Evolutionary conservation across 148 eudicot genomes (phyloP), one percentile per base, ranked within the genome.

Genomic region (Pouteria glomerata): DNA sequence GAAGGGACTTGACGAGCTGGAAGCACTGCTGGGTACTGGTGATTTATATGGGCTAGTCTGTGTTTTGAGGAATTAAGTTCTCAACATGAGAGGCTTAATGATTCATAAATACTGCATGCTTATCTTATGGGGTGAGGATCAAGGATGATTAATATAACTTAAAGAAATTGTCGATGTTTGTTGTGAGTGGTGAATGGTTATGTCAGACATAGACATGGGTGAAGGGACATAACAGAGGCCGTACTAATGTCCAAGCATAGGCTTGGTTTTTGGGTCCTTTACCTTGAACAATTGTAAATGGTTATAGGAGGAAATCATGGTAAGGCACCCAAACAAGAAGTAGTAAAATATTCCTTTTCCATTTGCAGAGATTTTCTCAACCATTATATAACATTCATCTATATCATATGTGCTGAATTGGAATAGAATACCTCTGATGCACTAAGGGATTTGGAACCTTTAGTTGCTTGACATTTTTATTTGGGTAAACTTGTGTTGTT

Each of bases 251-350:
- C n/a, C n/a, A n/a, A n/a, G n/a, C n/a, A n/a, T n/a, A n/a, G n/a
- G n/a, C 34, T 0, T 4, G 52, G 26, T 42, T 18, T 64, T n/a
- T n/a, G n/a, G n/a, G n/a, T n/a, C n/a, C n/a, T n/a, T n/a, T n/a
- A n/a, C n/a, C n/a, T n/a, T n/a, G n/a, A n/a, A n/a, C n/a, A n/a
- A n/a, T n/a, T n/a, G 24, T 7, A 65, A 65, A 8, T 44, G 6
- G 13, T 44, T 65, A 35, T 6, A 53, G n/a, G 47, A 13, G 30
- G 48, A 53, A 53, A 69, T 69, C 61, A 34, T 69, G 61, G 8
- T 51, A 30, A 68, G 44, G 4, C 33, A 66, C 39, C 1, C 26
- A 8, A 29, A 30, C 26, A 34, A 13, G 14, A 44, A 57, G 24
- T 47, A 21, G 1, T 29, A 18, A 50, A 44, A 24, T 30, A 26